phyloP scores from a whole-genome alignment of 1,284 basidiomycete genomes.

The Cryptococcus neoformans region DNA sequence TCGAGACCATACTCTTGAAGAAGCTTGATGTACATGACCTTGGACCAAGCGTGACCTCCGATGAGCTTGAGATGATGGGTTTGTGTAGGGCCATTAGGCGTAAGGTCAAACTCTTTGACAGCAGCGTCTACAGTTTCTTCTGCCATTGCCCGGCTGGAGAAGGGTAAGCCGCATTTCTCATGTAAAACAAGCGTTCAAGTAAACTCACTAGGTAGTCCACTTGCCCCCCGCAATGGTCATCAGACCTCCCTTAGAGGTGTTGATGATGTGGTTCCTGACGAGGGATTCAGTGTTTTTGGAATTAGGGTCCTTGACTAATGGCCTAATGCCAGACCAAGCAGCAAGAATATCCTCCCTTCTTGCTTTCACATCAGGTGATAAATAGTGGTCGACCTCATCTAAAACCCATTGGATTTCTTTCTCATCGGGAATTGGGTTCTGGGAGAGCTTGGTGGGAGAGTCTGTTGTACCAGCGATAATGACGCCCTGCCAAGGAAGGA shows the following conservation, averaged over 20 bases:
- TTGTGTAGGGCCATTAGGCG: constrained; percentile 64
- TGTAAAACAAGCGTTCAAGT: background rate
- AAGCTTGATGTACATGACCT: constrained; percentile 95
- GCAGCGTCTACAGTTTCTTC: constrained; percentile 92
- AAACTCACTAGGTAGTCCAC: constrained; percentile 84
- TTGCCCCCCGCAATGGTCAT: constrained; percentile 96
- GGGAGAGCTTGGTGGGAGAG: constrained; percentile 69
- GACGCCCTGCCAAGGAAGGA: constrained; percentile 97
- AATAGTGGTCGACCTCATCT: constrained; percentile 78
- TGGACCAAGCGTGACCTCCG: constrained; percentile 89
- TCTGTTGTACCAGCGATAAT: constrained; percentile 98
- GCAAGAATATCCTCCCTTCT: constrained; percentile 92
- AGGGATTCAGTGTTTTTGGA: constrained; percentile 80
- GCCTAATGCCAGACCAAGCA: constrained; percentile 90
- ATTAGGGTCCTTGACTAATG: constrained; percentile 80
- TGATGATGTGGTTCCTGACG: constrained; percentile 93
- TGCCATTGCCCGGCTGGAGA: constrained; percentile 73
- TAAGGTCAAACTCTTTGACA: constrained; percentile 68
- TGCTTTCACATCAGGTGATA: constrained; percentile 89
- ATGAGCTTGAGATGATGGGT: constrained; percentile 80
- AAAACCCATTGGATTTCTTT: constrained; percentile 97
- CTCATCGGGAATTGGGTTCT: constrained; percentile 80
- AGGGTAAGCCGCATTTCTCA: background rate
- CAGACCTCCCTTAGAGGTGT: constrained; percentile 75
- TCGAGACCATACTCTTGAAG: constrained; percentile 91